phyloP scores from a whole-genome alignment of 1,284 basidiomycete genomes.

The Marasmius fiardii region DNA sequence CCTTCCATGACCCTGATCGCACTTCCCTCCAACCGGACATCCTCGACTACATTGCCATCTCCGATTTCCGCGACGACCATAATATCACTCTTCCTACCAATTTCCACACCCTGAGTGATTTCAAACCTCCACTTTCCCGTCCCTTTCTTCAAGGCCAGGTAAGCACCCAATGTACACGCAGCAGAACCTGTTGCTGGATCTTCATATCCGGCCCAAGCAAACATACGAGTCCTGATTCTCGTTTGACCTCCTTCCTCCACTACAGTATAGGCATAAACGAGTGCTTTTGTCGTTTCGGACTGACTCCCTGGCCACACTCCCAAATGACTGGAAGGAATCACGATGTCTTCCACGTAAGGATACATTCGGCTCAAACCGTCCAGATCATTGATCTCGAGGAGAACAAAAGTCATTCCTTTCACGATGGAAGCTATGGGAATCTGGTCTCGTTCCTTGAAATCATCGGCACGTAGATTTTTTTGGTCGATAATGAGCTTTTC shows the following conservation, averaged over 20 bases:
- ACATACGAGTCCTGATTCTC: conserved; percentile 35
- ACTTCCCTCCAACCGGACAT: conserved; percentile 32
- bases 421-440: conserved; percentile 41
- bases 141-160: conserved; percentile 31
- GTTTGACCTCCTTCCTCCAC: conserved; percentile 22
- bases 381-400: conserved; percentile 34
- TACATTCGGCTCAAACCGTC: conserved; percentile 31
- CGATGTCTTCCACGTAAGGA: conserved; percentile 21
- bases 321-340: conserved; percentile 20
- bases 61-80: conserved; percentile 31
- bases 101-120: conserved; percentile 41
- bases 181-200: conserved; percentile 47
- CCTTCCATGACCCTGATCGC: conserved; percentile 39
- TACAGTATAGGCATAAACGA: conserved; percentile 32
- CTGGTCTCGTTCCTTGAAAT: conserved; percentile 28
- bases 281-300: conserved; percentile 13
- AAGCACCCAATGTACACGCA: conserved; percentile 38
- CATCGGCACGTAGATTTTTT: conserved; percentile 23
- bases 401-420: conserved; percentile 42
- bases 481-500: conserved; percentile 24
- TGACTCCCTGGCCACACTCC: conserved; percentile 32
- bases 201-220: conserved; percentile 30
- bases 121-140: conserved; percentile 31
- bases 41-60: conserved; percentile 24
- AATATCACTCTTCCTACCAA: conserved; percentile 41